phyloP scores from a whole-genome alignment of 2,329 filamentous ascomycete species.

The Xylariaceae sp. region DNA sequence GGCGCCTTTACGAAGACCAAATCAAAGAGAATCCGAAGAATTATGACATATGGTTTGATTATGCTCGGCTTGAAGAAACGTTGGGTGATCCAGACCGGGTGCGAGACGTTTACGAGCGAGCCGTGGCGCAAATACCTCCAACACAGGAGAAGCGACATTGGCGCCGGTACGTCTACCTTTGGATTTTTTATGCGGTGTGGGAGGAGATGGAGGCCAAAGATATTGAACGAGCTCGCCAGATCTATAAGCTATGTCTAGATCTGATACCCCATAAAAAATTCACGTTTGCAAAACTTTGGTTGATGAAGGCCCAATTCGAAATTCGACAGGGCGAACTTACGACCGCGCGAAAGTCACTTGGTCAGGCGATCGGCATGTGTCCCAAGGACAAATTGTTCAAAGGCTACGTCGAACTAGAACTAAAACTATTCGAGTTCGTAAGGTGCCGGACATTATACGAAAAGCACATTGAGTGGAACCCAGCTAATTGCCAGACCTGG shows the following conservation, averaged over 20 bases:
- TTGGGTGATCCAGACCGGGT: conserved; percentile 82
- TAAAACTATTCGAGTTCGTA: conserved; percentile 91
- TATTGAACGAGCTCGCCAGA: conserved; percentile 77
- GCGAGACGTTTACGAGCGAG: conserved; percentile 91
- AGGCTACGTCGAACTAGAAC: conserved; percentile 90
- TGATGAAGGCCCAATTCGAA: conserved; percentile 92
- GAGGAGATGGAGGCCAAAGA: conserved; percentile 89
- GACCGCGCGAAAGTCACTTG: conserved; percentile 84
- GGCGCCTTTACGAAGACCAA: conserved; percentile 92
- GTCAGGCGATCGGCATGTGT: conserved; percentile 89
- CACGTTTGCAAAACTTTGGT: conserved; percentile 96
- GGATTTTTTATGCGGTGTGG: conserved; percentile 96
- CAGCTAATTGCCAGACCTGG: conserved; percentile 91
- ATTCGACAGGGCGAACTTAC: conserved; percentile 83
- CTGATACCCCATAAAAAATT: conserved; percentile 95
- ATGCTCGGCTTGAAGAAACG: conserved; percentile 86
- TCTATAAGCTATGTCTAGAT: conserved; percentile 87
- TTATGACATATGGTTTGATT: conserved; percentile 98
- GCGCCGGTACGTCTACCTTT: conserved; percentile 96
- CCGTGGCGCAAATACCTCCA: conserved; percentile 92
- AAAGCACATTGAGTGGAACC: conserved; percentile 92
- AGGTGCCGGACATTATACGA: conserved; percentile 90
- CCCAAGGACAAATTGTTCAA: conserved; percentile 96
- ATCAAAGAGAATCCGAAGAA: conserved; percentile 94
- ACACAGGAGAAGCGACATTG: conserved; percentile 97